A percentile compares a stretch with the other conserved stretches of the same genome.
Conservation (phyloP, 768 basidiomycete species). For the Sarcomyxa edulis region DNA sequence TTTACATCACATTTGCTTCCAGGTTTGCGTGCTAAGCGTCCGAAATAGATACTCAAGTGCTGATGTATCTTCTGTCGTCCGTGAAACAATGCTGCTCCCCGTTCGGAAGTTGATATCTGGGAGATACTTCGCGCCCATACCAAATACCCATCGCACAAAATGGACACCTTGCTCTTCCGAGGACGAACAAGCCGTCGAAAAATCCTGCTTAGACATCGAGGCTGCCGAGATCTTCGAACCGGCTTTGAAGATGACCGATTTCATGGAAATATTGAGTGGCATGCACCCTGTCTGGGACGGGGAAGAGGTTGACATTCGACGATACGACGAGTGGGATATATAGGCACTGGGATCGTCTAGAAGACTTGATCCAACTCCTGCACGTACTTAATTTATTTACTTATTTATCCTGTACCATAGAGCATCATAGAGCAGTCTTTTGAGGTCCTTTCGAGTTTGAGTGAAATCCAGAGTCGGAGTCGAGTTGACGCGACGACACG, state of each 20-base stretch:
- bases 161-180: slow-evolving; percentile 98
- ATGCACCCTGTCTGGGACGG: slow-evolving; percentile 83
- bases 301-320: slow-evolving; percentile 76
- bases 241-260: slow-evolving; percentile 69
- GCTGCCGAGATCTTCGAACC: slow-evolving; percentile 92
- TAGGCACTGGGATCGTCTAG: too few species aligned
- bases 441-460: too few species aligned
- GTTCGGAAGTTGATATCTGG: slow-evolving; percentile 94
- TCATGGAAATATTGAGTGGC: slow-evolving; percentile 70
- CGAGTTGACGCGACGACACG: too few species aligned
- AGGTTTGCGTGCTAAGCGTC: background rate
- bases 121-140: slow-evolving; percentile 83
- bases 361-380: too few species aligned
- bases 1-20: background rate
- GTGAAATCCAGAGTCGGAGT: too few species aligned
- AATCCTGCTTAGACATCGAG: slow-evolving; percentile 83
- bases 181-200: slow-evolving; percentile 78
- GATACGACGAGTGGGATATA: slow-evolving; percentile 81
- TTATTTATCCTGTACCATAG: too few species aligned
- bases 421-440: too few species aligned
- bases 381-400: too few species aligned
- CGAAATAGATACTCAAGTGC: too few species aligned
- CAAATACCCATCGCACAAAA: slow-evolving; percentile 31
- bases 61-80: slow-evolving; percentile 87
- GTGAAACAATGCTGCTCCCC: slow-evolving; percentile 97